Base-by-base conservation (phyloP, 352 stramenopile species). In the Phytophthora pseudosyringae region DNA sequence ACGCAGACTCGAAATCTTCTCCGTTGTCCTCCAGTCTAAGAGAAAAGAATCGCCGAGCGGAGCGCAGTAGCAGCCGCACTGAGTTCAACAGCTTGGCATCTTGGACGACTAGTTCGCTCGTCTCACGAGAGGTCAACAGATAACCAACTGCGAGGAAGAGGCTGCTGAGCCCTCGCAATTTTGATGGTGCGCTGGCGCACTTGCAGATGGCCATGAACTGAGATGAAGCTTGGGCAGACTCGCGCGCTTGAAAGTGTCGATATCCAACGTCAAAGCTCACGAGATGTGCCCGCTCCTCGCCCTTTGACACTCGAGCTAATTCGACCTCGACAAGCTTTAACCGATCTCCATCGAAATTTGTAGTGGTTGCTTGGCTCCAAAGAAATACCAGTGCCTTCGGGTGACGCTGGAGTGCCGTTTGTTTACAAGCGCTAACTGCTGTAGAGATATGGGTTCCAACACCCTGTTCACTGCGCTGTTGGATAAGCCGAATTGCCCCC, bases 201-300 rank as follows among this genome's bases (percentile, higher is more conserved):
- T 71, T 78, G 60, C 70, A 80, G 41, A 84, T 68, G 1, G 45
- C 21, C 48, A 59, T 76, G 16, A 84, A 82, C 18, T 79, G 60
- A 13, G 55, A 31, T n/a, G 58, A 61, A 32, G 76, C 43, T 6
- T 43, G n/a, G 15, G 61, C 67, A 47, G 80, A 78, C 5, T 72
- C 57, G 16, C 62, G 71, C 18, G 29, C 29, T 33, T 70, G 43
- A 29, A 82, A 76, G 12, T 48, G 46, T 13, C 47, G 68, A 29
- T 75, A 78, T 2, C 70, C 76, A 3, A 69, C 59, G 16, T 84
- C 73, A 41, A 84, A 84, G 12, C 57, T 50, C 12, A 82, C 58
- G 10, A 84, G 38, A 64, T 82, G 76, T 1, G 52, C 64, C 6
- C 69, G 48, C 9, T 84, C 73, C 7, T 61, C 59, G 4, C 16